Conservation (phyloP, 148 eudicot species). For the Cornus controversa region DNA sequence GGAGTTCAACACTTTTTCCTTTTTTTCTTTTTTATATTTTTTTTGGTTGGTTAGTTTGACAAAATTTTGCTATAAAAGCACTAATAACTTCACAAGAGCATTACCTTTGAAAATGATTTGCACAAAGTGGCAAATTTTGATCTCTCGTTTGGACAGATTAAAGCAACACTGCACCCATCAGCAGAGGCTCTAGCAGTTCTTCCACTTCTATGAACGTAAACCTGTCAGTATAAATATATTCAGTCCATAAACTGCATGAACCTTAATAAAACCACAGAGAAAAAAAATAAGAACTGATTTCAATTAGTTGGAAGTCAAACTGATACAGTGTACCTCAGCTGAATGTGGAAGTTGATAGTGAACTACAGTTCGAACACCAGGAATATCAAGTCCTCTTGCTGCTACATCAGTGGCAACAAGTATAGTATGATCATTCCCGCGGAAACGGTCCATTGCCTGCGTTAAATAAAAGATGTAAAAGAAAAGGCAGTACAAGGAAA, state of each 20-base stretch:
- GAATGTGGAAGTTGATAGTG: slow-evolving; percentile 98
- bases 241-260: neutral
- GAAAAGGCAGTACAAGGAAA: slow-evolving; percentile 5
- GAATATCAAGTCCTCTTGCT: slow-evolving; percentile 94
- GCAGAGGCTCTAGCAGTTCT: slow-evolving; percentile 88
- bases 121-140: slow-evolving; percentile 80
- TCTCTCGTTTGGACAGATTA: slow-evolving; percentile 79
- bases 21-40: too few relatives aligned
- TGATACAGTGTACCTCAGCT: slow-evolving; percentile 60
- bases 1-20: too few relatives aligned
- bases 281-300: slow-evolving; percentile 9
- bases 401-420: slow-evolving; percentile 94
- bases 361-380: slow-evolving; percentile 86
- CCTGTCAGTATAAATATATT: slow-evolving; percentile 40
- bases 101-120: slow-evolving; percentile 86
- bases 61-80: neutral
- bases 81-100: slow-evolving; percentile 9
- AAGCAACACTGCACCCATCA: slow-evolving; percentile 91
- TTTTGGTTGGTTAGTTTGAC: too few relatives aligned
- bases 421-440: slow-evolving; percentile 66
- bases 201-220: slow-evolving; percentile 97
- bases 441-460: slow-evolving; percentile 95
- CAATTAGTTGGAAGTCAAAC: neutral
- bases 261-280: neutral
- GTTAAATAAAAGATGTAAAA: slow-evolving; percentile 11